Percentiles rank a stretch among this genome's conserved stretches.
phyloP scores from a whole-genome alignment of 2,329 filamentous ascomycete genomes.

The Ceratocystis variospora region DNA sequence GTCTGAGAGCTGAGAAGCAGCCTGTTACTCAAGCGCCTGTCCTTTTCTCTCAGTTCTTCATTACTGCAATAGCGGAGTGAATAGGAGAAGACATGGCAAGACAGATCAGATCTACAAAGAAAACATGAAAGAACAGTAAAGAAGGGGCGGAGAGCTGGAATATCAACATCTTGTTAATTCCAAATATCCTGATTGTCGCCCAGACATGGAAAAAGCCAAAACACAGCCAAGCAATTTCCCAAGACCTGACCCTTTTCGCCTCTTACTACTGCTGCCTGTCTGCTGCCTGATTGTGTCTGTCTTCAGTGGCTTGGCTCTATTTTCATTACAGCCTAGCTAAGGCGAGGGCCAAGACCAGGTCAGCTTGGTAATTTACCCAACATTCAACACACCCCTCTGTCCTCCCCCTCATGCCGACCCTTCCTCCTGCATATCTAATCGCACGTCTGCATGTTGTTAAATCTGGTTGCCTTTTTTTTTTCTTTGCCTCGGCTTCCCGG shows the following conservation, averaged over 20 bases:
- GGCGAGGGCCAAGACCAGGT: no score
- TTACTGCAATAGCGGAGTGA: no score
- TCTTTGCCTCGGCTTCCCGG: background rate
- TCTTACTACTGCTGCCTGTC: no score
- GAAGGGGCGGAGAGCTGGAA: background rate
- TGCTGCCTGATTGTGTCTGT: no score
- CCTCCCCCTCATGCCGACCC: no score
- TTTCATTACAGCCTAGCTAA: no score
- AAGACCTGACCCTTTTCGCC: background rate
- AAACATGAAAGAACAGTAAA: background rate
- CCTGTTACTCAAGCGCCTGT: background rate
- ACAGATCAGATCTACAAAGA: no score
- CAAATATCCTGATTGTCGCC: background rate
- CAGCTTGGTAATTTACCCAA: no score
- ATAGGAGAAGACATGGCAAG: no score
- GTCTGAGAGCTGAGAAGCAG: background rate
- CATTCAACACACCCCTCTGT: no score
- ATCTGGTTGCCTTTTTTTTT: background rate
- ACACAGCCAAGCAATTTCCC: background rate
- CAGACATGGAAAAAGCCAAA: background rate
- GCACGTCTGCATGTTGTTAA: background rate
- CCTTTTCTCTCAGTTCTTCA: background rate
- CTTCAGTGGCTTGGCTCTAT: no score
- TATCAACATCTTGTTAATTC: background rate
- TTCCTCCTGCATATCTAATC: background rate